phyloP scores from a whole-genome alignment of 23 red algal species.

The Gracilariopsis chorda region DNA sequence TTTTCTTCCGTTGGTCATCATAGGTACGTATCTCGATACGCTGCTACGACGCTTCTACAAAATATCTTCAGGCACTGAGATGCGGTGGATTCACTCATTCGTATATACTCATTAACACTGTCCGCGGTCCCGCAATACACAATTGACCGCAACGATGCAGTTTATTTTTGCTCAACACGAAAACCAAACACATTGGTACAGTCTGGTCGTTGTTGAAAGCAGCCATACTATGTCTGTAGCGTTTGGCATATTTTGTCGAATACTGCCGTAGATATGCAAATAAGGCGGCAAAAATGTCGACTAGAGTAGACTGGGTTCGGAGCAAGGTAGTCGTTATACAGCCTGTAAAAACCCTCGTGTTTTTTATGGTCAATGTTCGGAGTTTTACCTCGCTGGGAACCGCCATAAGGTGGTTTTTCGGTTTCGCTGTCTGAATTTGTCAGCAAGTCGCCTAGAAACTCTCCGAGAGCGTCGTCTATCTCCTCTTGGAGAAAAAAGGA shows the following conservation, averaged over 20 bases:
- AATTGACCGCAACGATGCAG: not conserved
- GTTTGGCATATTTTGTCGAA: not conserved
- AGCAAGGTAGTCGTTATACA: conserved; percentile 32
- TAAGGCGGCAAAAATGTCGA: not conserved
- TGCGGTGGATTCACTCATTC: not conserved
- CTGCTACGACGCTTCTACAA: not conserved
- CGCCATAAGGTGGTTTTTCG: too few species aligned
- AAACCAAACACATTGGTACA: not conserved
- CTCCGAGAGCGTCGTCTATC: too few species aligned
- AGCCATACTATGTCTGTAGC: not conserved
- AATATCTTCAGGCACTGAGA: not conserved
- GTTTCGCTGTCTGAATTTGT: too few species aligned
- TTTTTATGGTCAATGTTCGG: too few species aligned
- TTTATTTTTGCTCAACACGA: not conserved
- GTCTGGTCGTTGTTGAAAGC: conserved; percentile 3
- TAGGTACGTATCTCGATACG: not conserved
- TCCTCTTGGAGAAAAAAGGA: too few species aligned
- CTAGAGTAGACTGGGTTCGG: not conserved
- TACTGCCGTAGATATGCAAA: not conserved
- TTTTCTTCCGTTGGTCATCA: conserved; percentile 1
- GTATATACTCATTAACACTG: conserved; percentile 12
- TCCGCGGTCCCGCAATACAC: conserved; percentile 21
- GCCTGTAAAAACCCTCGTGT: too few species aligned
- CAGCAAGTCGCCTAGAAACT: too few species aligned
- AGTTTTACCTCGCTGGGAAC: too few species aligned